phyloP scores from a whole-genome alignment of 2,329 filamentous ascomycete genomes.

The Clonostachys byssicola region DNA sequence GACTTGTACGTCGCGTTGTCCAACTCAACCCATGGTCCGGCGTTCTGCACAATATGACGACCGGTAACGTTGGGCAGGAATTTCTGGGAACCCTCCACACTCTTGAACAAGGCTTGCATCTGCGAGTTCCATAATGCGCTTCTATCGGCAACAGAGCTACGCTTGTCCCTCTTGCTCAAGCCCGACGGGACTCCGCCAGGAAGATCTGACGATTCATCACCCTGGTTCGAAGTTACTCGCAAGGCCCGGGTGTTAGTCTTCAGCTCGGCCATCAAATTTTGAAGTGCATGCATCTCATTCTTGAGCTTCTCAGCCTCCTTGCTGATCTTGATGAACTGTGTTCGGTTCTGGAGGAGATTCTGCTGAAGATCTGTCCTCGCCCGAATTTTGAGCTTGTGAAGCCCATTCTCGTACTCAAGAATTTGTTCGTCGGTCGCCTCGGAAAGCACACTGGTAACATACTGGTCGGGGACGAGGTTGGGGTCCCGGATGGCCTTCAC shows the following conservation, averaged over 20 bases:
- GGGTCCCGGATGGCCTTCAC: constrained; percentile 76
- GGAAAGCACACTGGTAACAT: constrained; percentile 67
- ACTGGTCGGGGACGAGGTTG: constrained; percentile 74
- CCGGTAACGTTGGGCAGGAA: constrained; percentile 87
- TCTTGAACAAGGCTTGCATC: constrained; percentile 82
- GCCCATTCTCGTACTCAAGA: constrained; percentile 69
- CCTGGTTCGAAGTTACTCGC: constrained; percentile 51
- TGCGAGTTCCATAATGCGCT: constrained; percentile 65
- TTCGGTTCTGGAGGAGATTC: constrained; percentile 94
- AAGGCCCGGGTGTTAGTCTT: constrained; percentile 71
- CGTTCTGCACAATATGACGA: constrained; percentile 92
- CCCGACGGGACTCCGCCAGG: constrained; percentile 44
- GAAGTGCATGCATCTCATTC: constrained; percentile 86
- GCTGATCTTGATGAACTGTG: constrained; percentile 98
- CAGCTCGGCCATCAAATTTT: constrained; percentile 88
- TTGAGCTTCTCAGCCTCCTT: constrained; percentile 99
- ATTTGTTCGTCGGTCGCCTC: constrained; percentile 89
- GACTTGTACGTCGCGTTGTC: constrained; percentile 98
- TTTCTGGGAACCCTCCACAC: constrained; percentile 96
- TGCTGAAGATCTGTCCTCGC: constrained; percentile 85
- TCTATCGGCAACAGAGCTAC: constrained; percentile 78
- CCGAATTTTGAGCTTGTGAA: constrained; percentile 73
- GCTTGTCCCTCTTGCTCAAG: constrained; percentile 70
- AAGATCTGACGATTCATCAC: constrained; percentile 40
- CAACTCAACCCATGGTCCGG: constrained; percentile 89